Evolutionary conservation across 345 rosid species (phyloP).

Genomic region (Cochlearia excelsa): DNA sequence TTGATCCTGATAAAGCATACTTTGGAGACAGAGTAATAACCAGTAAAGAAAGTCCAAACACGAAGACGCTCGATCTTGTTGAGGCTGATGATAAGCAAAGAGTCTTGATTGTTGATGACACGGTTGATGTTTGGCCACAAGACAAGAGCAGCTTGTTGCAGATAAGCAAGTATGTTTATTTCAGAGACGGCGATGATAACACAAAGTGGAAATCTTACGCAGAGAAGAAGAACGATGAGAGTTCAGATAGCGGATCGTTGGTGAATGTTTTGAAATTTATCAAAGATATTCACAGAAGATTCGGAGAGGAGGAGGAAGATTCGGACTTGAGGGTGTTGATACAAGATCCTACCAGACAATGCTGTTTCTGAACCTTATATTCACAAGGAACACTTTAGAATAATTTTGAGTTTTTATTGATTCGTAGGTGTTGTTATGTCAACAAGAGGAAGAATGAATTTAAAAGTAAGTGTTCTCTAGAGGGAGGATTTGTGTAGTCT

Average conservation of each 20-base stretch:
- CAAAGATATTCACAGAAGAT: not conserved
- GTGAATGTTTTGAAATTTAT: not conserved
- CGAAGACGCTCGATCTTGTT: constrained; percentile 15
- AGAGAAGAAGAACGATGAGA: constrained; percentile 26
- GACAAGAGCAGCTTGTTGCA: constrained; percentile 17
- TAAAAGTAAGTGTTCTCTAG: too few species aligned
- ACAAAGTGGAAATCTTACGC: constrained; percentile 9
- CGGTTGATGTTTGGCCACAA: constrained; percentile 8
- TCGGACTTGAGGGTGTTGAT: constrained; percentile 10
- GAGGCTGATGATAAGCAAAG: constrained; percentile 9
- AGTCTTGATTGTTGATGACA: constrained; percentile 28
- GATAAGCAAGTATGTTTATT: constrained; percentile 7
- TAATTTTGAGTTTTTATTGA: too few species aligned
- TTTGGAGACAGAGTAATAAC: constrained; percentile 21
- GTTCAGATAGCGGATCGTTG: constrained; percentile 8
- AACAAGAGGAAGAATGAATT: too few species aligned
- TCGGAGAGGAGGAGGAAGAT: not conserved
- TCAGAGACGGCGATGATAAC: not conserved
- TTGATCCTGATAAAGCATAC: constrained; percentile 14
- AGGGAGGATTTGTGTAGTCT: too few species aligned
- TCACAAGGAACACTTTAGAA: too few species aligned
- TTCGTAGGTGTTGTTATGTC: too few species aligned
- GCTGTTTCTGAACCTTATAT: not conserved
- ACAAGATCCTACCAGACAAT: not conserved
- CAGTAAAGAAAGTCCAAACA: not conserved